Evolutionary conservation across 805 yeast species (phyloP).

Genomic region (Blastobotrys parvus): DNA sequence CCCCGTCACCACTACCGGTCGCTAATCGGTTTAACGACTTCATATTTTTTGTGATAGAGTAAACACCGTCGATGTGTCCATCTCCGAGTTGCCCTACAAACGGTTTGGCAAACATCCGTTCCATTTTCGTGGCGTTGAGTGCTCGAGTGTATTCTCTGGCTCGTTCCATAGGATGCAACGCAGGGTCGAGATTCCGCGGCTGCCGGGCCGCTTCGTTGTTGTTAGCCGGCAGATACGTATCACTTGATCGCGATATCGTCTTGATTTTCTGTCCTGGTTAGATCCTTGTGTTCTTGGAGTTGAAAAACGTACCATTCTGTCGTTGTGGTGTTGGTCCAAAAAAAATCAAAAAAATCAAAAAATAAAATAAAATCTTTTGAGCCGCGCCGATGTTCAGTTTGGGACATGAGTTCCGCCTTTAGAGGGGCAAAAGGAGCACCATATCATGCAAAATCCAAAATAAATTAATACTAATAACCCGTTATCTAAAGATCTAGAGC

Average conservation of each 20-base stretch:
- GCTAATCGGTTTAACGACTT: conserved; percentile 66
- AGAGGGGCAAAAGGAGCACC: no score
- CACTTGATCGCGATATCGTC: conserved; percentile 83
- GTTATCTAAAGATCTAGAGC: no score
- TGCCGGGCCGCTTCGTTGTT: conserved; percentile 81
- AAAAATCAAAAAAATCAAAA: no score
- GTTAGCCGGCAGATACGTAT: conserved; percentile 84
- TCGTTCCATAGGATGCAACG: conserved; percentile 92
- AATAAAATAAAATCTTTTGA: no score
- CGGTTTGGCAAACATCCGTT: conserved; percentile 96
- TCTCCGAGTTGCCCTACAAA: conserved; percentile 89
- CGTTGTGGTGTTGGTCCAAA: no score
- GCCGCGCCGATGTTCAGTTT: no score
- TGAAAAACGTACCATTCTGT: no score
- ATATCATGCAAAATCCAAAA: no score
- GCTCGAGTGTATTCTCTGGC: conserved; percentile 96
- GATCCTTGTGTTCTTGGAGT: no score
- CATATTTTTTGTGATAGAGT: conserved; percentile 74
- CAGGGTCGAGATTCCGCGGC: conserved; percentile 88
- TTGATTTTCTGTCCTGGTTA: conserved; percentile 78
- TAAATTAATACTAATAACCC: no score
- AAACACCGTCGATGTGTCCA: conserved; percentile 94
- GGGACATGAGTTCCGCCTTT: no score
- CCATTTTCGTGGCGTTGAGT: conserved; percentile 87
- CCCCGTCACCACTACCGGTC: conserved; percentile 93